phyloP scores from a whole-genome alignment of 495 filamentous ascomycete genomes.

The Xylaria bambusicola region DNA sequence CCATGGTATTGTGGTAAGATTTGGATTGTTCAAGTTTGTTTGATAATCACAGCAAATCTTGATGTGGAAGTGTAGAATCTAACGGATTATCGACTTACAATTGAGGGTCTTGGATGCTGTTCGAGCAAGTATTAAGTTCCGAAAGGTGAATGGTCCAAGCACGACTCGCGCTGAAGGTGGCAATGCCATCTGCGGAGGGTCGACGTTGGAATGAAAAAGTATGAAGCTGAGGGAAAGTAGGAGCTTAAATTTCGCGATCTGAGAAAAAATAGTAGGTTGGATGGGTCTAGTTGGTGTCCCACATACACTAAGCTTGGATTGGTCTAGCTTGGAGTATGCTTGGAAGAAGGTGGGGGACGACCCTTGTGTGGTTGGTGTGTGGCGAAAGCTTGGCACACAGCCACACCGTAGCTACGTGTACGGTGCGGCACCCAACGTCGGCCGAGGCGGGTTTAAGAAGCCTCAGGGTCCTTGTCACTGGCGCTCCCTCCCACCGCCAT shows the following conservation, averaged over 20 bases:
- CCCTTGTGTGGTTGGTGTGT: constrained; percentile 12
- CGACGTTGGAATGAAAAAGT: constrained; percentile 11
- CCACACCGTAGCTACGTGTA: constrained; percentile 6
- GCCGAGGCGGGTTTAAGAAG: constrained; percentile 14
- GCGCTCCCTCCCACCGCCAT: constrained; percentile 14
- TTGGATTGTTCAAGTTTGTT: constrained; percentile 76
- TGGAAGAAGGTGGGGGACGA: constrained; percentile 24
- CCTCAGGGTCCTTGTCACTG: constrained; percentile 15
- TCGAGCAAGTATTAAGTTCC: too few relatives aligned
- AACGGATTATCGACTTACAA: constrained; percentile 22
- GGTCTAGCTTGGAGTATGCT: constrained; percentile 4
- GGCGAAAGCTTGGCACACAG: constrained; percentile 16
- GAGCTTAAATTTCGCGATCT: not conserved
- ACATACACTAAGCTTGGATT: not conserved
- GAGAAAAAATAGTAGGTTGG: constrained; percentile 20
- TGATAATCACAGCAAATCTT: constrained; percentile 55
- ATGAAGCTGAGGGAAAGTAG: constrained; percentile 12
- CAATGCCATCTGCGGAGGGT: not conserved
- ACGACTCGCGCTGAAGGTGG: not conserved
- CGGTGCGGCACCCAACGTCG: too few relatives aligned
- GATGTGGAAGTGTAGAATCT: constrained; percentile 15
- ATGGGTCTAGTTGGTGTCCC: constrained; percentile 12
- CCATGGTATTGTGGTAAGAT: constrained; percentile 67
- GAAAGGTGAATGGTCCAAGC: not conserved
- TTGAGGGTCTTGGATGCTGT: too few relatives aligned